Evolutionary conservation across 768 basidiomycete genomes (phyloP).

Genomic region (Russula olivacea): DNA sequence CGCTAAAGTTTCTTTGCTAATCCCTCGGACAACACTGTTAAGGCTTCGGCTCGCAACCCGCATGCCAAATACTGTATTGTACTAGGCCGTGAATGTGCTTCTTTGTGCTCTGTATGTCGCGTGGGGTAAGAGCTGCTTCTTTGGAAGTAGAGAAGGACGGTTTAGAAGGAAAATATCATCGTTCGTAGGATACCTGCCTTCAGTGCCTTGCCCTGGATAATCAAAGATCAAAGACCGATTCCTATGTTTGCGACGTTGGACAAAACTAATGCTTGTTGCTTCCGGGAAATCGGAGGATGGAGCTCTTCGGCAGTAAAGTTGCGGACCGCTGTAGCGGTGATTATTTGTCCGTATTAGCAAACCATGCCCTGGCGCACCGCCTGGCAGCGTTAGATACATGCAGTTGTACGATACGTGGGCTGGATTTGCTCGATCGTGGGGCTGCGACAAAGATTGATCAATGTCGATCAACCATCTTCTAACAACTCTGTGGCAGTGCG

Average conservation of each 20-base stretch:
- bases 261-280: background rate
- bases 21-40: background rate
- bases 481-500: background rate
- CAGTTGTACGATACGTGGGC: no score
- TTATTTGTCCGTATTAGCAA: background rate
- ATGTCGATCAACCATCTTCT: background rate
- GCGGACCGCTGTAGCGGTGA: background rate
- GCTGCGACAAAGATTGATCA: background rate
- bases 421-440: background rate
- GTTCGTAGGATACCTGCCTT: background rate
- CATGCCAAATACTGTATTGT: background rate
- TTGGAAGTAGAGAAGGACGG: background rate
- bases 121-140: background rate
- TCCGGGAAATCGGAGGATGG: background rate
- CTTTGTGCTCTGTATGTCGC: background rate
- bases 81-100: background rate
- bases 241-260: background rate
- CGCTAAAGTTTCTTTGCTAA: slow-evolving; percentile 11
- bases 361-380: background rate
- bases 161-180: background rate
- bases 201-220: background rate
- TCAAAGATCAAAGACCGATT: background rate
- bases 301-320: no score
- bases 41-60: background rate
- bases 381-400: no score